Evolutionary conservation across 805 yeast species (phyloP).

Genomic region (Lipomyces yamanashiensis): DNA sequence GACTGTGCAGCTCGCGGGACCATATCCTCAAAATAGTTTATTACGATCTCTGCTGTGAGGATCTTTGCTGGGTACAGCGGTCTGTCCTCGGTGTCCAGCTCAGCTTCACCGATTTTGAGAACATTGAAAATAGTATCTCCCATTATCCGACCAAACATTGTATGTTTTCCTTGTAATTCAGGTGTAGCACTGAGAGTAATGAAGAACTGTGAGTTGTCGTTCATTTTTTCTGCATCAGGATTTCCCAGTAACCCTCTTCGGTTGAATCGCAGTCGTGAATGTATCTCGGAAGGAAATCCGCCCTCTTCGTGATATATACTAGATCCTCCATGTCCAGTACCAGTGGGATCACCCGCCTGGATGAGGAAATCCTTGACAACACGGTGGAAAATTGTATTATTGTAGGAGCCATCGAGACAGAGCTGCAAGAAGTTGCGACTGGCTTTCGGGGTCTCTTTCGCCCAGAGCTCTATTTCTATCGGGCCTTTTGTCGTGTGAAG

Average conservation of each 20-base stretch:
- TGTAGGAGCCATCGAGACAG: conserved; percentile 53
- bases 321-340: conserved; percentile 44
- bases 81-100: conserved; percentile 48
- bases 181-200: conserved; percentile 56
- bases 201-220: conserved; percentile 51
- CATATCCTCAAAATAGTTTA: conserved; percentile 57
- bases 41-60: conserved; percentile 49
- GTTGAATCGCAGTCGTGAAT: conserved; percentile 56
- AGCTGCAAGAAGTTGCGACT: conserved; percentile 55
- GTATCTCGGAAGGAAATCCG: conserved; percentile 52
- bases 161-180: conserved; percentile 50
- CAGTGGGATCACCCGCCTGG: conserved; percentile 48
- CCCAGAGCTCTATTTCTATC: conserved; percentile 67
- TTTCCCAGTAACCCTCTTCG: conserved; percentile 62
- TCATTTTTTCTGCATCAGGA: conserved; percentile 46
- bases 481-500: conserved; percentile 63
- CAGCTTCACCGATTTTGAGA: conserved; percentile 55
- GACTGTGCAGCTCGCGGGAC: conserved; percentile 18
- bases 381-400: conserved; percentile 51
- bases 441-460: conserved; percentile 64
- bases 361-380: conserved; percentile 47
- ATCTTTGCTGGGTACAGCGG: conserved; percentile 61
- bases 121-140: conserved; percentile 62
- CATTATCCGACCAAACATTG: conserved; percentile 62
- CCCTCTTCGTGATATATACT: conserved; percentile 39